Base-by-base conservation (phyloP, 495 filamentous ascomycete species). In the Melanomma pulvis-pyrius region DNA sequence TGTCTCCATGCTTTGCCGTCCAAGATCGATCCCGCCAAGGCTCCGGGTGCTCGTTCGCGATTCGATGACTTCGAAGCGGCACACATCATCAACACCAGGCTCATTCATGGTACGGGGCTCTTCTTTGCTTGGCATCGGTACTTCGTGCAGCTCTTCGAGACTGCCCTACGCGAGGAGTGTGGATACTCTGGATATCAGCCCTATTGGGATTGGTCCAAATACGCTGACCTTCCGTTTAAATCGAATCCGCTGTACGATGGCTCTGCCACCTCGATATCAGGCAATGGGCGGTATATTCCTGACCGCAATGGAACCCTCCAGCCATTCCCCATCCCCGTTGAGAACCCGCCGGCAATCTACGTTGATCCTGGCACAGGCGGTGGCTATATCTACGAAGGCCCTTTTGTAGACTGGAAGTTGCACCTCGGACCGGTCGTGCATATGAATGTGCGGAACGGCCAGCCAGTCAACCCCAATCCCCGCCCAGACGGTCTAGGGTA, bases 131-230 rank as follows among this genome's bases (percentile, higher is more conserved):
- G 63, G 63, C 63, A 67, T 36, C 44, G 63, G 8, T 47, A 61
- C 26, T 28, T 61, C 21, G 39, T 39, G 19, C 56, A 53, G 36
- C 47, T 24, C 2, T 67, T 61, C 30, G 64, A 67, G 54, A 36
- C 59, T 29, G 54, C 63, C 22, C 32, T 65, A 72, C 76, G 24
- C 75, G 67, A 15, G 70, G 78, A 56, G 78, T 78, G 30, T 70
- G 68, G 19, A 63, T 68, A 36, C 57, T 63, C 49, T 48, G 5
- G 15, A 73, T 76, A 68, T 68, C 72, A 19, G 36, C 56, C 68
- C 8, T 88, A 87, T 76, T 89, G 87, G 86, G 81, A 89, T 77
- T 91, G 88, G 88, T 73, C 78, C 12, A 76, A 81, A 30, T 80
- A 79, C 44, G 78, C 79, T 28, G 25, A 67, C 8, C 19, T 51